Percentiles rank a stretch among this genome's conserved stretches.
These are phyloP conservation scores for Penicillium argentinense DNA, from an alignment of 495 filamentous ascomycete species.

Conservation along the genomic window DNA sequence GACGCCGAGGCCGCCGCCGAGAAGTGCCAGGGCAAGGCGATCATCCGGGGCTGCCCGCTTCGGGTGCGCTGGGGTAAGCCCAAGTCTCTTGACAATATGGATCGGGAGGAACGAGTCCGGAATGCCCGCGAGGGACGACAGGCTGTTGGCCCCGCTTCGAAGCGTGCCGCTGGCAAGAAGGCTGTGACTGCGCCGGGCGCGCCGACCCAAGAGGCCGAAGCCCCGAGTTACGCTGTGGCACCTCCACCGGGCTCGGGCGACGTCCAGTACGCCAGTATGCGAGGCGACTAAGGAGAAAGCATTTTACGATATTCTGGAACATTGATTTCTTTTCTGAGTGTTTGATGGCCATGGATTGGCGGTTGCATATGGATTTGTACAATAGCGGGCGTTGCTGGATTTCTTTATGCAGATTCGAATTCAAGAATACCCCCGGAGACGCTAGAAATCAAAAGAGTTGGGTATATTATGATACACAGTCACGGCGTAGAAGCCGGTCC, in stretches of 20 bases:
- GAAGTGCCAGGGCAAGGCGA: constrained; percentile 81
- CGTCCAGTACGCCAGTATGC: constrained; percentile 80
- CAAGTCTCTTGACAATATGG: constrained; percentile 84
- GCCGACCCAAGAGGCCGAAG: constrained; percentile 38
- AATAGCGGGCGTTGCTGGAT: constrained; percentile 43
- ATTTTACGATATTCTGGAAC: neutral
- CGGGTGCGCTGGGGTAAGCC: constrained; percentile 90
- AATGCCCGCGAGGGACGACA: constrained; percentile 74
- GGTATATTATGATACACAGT: constrained; percentile 50
- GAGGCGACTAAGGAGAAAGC: constrained; percentile 62
- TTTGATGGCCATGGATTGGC: constrained; percentile 11
- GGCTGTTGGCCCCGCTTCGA: constrained; percentile 37
- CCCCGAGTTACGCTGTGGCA: constrained; percentile 56
- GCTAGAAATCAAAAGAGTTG: constrained; percentile 38
- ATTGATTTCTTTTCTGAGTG: neutral
- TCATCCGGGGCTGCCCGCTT: constrained; percentile 81
- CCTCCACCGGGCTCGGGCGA: constrained; percentile 82
- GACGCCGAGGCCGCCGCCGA: constrained; percentile 81
- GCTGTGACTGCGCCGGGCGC: constrained; percentile 35
- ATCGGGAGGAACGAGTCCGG: constrained; percentile 72
- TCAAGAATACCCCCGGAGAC: constrained; percentile 39
- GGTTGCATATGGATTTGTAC: constrained; percentile 33
- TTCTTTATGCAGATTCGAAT: constrained; percentile 41
- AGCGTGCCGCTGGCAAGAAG: constrained; percentile 30
- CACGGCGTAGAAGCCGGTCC: constrained; percentile 1